Evolutionary conservation across 306 rosid species (phyloP).

Genomic region (Cucurbita maxima): DNA sequence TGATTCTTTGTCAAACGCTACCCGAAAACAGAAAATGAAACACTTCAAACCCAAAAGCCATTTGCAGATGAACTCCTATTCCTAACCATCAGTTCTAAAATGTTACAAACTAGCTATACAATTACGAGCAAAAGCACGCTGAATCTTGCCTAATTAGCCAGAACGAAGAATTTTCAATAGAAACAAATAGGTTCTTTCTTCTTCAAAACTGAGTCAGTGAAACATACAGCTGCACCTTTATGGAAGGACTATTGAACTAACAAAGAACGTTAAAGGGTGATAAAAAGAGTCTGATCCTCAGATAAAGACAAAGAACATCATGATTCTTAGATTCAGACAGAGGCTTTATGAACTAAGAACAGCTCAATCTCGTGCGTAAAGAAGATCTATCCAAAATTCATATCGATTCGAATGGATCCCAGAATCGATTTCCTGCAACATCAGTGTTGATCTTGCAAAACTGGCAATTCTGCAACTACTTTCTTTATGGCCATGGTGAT

Average conservation of each 20-base stretch:
- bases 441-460: not conserved
- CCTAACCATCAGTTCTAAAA: not conserved
- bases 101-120: not conserved
- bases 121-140: not conserved
- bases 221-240: not conserved
- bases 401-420: not conserved
- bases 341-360: not conserved
- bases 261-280: not conserved
- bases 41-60: not conserved
- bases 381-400: not conserved
- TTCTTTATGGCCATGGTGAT: not conserved
- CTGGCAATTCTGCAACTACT: not conserved
- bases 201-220: not conserved
- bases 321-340: not conserved
- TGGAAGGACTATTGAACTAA: not conserved
- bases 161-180: not conserved
- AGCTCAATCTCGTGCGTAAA: not conserved
- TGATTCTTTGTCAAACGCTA: not conserved
- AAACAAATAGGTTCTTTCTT: not conserved
- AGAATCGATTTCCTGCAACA: not conserved
- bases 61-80: conserved; percentile 1
- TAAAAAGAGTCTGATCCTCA: not conserved
- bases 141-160: not conserved
- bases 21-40: not conserved
- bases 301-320: not conserved